Percentiles rank a stretch among this genome's conserved stretches.
phyloP scores from a whole-genome alignment of 1,284 basidiomycete species.

The Albatrellus sp. region DNA sequence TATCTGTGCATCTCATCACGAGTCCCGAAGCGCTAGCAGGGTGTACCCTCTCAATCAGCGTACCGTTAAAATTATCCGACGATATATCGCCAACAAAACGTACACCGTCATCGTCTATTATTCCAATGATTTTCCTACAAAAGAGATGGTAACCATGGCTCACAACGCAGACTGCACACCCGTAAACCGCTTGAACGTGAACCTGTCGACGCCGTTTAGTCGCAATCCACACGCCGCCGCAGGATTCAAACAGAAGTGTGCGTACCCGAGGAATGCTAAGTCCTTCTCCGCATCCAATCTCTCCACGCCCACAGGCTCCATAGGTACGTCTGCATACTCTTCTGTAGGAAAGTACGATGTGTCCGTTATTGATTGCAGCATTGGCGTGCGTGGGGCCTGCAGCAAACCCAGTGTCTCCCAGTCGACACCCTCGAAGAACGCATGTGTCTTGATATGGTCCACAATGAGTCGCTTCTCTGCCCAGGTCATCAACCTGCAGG shows the following conservation, averaged over 20 bases:
- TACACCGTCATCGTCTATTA: no score
- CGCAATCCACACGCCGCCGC: not conserved
- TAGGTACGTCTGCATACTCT: constrained; percentile 77
- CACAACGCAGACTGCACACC: constrained; percentile 11
- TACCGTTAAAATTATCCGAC: no score
- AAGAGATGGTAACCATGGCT: not conserved
- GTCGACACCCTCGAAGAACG: constrained; percentile 96
- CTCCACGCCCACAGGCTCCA: constrained; percentile 61
- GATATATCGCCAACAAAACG: no score
- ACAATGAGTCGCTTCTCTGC: constrained; percentile 70
- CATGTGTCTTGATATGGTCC: constrained; percentile 86
- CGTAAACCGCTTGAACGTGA: constrained; percentile 14
- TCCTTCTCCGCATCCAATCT: constrained; percentile 74
- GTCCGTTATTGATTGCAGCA: constrained; percentile 85
- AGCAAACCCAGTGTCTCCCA: constrained; percentile 88
- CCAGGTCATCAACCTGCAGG: constrained; percentile 34
- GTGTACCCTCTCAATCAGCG: no score
- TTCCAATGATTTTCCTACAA: no score
- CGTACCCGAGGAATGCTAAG: constrained; percentile 82
- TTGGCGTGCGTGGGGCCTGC: constrained; percentile 92
- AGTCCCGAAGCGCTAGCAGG: no score
- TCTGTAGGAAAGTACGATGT: constrained; percentile 97
- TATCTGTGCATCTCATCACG: no score
- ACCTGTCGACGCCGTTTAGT: constrained; percentile 4
- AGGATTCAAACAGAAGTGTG: constrained; percentile 1